Evolutionary conservation across 2,329 filamentous ascomycete species (phyloP), one percentile per base, ranked within the genome.

Genomic region (Teratosphaeria epicoccoides): DNA sequence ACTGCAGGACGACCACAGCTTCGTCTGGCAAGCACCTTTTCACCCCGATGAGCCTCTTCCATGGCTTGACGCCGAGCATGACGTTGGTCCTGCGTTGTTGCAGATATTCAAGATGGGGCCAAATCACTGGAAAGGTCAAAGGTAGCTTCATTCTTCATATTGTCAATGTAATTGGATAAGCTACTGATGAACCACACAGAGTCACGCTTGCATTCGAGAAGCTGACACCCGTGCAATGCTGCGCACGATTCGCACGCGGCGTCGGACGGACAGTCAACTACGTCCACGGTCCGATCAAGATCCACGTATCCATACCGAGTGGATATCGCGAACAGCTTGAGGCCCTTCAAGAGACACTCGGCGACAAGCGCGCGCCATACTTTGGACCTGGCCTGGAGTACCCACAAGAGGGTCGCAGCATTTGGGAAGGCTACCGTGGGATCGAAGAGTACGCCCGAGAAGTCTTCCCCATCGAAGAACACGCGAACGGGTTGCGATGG

Each of bases 81-180:
- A 98, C 62, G 85, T 96, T 43, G 93, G 93, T 3, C 89, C 93
- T 1, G 88, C 91, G 2, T 81, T 97, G 46, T 75, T 95, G 51
- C 91, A 97, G 67, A 84, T 97, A 51, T 91, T 97, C 77, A 97
- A 96, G 70, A 90, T 97, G 66, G 91, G 91, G 1, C 79, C 87
- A 4, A 76, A 78, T 58, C 89, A 88, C 68, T 97, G 91, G 90
- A 83, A 84, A 62, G 81, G 82, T 46, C 80, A 83, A 66, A 76
- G 81, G 81, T 84, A 72, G 68, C 76, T 59, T n/a, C 10, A 22
- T 37, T 12, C 44, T 22, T 22, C 24, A n/a, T 20, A 24, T 43
- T 24, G 23, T 17, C 10, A 10, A 24, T 23, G 3, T 23, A 12
- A 2, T 46, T 46, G 2, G 9, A 6, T 17, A 11, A 46, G 11